Evolutionary conservation across 805 yeast genomes (phyloP), one percentile per base, ranked within the genome.

Genomic region (Nakazawaea sp.): DNA sequence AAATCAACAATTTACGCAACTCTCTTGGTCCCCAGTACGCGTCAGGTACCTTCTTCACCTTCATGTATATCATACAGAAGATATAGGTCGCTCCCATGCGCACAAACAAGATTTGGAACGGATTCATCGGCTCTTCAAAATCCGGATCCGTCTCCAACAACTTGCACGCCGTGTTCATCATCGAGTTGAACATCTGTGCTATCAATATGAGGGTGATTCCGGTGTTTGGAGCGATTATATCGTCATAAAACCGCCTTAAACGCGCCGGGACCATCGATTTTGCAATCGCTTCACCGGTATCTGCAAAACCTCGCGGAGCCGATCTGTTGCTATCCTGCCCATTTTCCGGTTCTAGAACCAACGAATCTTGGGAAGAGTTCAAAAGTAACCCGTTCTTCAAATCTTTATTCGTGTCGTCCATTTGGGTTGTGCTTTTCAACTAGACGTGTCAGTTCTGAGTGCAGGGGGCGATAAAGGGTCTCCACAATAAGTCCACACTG

Each of bases 91-190:
- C 70, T 17, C 60, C 37, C 96, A 86, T 87, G 40, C 97, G 69
- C 3, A 74, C 78, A 45, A 85, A 71, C 27, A 88, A 62, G 37
- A 88, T 81, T 56, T 87, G 95, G 23, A 83, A 56, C 1, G 95
- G 94, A 50, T 81, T 78, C 45, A 86, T 70, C 5, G 85, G 82
- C 13, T 61, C 64, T 8, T 63, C 64, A 37, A 78, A 72, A 38
- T 68, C 76, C 13, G 70, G 62, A 46, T 80, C 84, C 1, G 82
- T 73, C 43, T 79, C 84, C 34, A 86, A 58, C n/a, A 86, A 58
- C 52, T 85, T 81, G 45, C 94, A 81, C 4, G 83, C 70, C 5
- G 81, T 70, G 5, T 81, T 70, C 95, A 86, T 86, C 19, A 79
- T 53, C 2, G 89, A 76, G 53, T 83, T 84, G 65, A 81, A 81